A percentile compares a stretch with the other conserved stretches of the same genome.
These are phyloP conservation scores for Tetragonia tetragonoides DNA, from an alignment of 148 eudicot species.

Conservation along the genomic window DNA sequence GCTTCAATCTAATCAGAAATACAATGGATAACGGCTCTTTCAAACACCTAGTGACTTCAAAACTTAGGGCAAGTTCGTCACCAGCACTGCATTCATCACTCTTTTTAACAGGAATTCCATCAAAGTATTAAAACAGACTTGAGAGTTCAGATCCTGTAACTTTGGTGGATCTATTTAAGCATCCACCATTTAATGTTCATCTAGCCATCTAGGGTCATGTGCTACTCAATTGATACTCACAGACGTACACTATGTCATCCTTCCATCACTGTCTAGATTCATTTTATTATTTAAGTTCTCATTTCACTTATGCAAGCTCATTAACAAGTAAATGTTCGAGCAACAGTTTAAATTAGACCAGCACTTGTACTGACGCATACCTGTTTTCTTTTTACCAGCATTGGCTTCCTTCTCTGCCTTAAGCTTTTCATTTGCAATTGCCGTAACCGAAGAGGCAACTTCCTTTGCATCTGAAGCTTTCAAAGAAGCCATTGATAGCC, in stretches of 20 bases:
- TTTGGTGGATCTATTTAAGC: too few relatives aligned
- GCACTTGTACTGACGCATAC: constrained; percentile 28
- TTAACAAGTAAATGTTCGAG: neutral
- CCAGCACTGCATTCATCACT: too few relatives aligned
- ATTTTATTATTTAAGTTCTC: neutral
- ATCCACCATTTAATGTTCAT: too few relatives aligned
- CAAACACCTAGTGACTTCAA: too few relatives aligned
- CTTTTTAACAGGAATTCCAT: too few relatives aligned
- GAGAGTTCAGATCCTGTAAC: too few relatives aligned
- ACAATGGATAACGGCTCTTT: too few relatives aligned
- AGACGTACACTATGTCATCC: too few relatives aligned
- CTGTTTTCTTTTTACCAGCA: constrained; percentile 96
- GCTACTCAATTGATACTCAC: neutral
- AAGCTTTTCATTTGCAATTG: constrained; percentile 91
- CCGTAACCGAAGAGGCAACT: constrained; percentile 79
- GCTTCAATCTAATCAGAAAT: too few relatives aligned
- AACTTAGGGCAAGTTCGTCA: too few relatives aligned
- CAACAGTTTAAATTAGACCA: neutral
- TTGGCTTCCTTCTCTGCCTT: constrained; percentile 97
- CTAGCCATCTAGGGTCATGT: neutral
- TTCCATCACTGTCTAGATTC: neutral
- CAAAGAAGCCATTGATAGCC: constrained; percentile 69
- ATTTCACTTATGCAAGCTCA: neutral
- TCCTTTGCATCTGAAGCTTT: constrained; percentile 96
- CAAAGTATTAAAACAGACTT: too few relatives aligned